These are phyloP conservation scores for Andrographis paniculata DNA, from an alignment of 305 asterid species.

Conservation along the genomic window DNA sequence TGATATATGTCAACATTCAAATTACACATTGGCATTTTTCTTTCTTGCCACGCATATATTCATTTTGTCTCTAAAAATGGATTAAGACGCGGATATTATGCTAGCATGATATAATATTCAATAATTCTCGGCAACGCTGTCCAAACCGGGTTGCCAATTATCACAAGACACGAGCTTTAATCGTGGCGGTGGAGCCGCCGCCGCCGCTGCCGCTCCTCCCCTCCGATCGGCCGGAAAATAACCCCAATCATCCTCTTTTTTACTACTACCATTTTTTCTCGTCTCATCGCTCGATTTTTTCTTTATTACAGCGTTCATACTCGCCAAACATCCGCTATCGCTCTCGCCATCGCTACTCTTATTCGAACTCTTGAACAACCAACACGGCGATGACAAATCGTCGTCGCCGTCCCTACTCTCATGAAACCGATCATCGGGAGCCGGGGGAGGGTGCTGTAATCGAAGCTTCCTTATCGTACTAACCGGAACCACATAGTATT, in stretches of 20 bases:
- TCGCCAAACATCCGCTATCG: background rate
- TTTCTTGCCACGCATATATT: too few relatives aligned
- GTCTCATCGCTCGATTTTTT: conserved; percentile 9
- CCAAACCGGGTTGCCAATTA: background rate
- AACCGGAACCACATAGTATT: conserved; percentile 51
- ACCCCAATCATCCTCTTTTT: background rate
- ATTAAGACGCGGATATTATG: too few relatives aligned
- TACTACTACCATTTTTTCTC: background rate
- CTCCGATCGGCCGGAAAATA: background rate
- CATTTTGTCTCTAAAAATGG: too few relatives aligned
- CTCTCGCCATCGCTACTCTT: conserved; percentile 9
- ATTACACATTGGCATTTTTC: too few relatives aligned
- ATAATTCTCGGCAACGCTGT: background rate
- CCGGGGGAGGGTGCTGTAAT: conserved; percentile 22
- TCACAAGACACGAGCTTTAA: background rate
- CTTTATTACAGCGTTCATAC: conserved; percentile 5
- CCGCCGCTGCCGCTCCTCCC: too few relatives aligned
- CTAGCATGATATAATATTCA: too few relatives aligned
- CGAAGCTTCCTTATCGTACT: conserved; percentile 50
- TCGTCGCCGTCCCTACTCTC: background rate
- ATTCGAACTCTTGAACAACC: conserved; percentile 21
- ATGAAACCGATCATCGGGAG: background rate
- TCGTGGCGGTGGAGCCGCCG: background rate
- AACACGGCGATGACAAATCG: conserved; percentile 23
- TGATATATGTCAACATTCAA: too few relatives aligned